A percentile compares a stretch with the other conserved stretches of the same genome.
phyloP scores from a whole-genome alignment of 2,329 filamentous ascomycete species.

The Decorospora gaudefroyi region DNA sequence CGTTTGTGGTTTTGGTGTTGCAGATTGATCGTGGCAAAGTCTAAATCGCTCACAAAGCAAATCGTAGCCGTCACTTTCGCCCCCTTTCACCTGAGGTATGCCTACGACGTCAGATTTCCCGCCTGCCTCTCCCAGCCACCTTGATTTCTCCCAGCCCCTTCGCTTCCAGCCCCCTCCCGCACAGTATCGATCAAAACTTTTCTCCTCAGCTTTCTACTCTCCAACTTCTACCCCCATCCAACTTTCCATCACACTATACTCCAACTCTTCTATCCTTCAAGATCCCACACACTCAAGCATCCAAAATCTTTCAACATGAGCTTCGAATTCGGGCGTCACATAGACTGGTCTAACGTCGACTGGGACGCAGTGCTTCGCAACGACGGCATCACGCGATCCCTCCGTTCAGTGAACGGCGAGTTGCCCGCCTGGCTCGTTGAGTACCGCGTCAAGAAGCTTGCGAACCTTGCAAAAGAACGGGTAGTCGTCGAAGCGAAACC shows the following conservation, averaged over 20 bases:
- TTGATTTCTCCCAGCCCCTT: constrained; percentile 1
- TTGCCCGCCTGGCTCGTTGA: constrained; percentile 15
- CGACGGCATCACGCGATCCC: constrained; percentile 4
- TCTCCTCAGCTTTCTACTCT: background rate
- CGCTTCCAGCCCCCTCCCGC: background rate
- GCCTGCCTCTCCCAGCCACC: constrained; percentile 12
- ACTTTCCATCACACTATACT: background rate
- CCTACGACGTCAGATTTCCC: background rate
- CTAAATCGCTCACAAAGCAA: background rate
- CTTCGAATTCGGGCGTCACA: background rate
- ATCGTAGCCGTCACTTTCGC: constrained; percentile 11
- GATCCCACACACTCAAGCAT: background rate
- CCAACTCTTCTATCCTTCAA: background rate
- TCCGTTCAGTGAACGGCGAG: constrained; percentile 7
- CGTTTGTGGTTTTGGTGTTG: background rate
- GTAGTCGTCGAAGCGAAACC: background rate
- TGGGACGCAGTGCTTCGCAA: constrained; percentile 13
- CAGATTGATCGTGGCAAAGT: background rate
- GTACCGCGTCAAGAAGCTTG: constrained; percentile 1
- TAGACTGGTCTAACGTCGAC: constrained; percentile 8
- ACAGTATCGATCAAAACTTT: background rate
- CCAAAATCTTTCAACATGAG: background rate
- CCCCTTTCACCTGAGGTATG: constrained; percentile 22
- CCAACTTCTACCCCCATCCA: constrained; percentile 1
- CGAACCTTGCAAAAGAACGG: no score